Percentiles rank a stretch among this genome's conserved stretches.
Evolutionary conservation across 495 filamentous ascomycete species (phyloP).

Genomic region (Penicillium tannophilum): DNA sequence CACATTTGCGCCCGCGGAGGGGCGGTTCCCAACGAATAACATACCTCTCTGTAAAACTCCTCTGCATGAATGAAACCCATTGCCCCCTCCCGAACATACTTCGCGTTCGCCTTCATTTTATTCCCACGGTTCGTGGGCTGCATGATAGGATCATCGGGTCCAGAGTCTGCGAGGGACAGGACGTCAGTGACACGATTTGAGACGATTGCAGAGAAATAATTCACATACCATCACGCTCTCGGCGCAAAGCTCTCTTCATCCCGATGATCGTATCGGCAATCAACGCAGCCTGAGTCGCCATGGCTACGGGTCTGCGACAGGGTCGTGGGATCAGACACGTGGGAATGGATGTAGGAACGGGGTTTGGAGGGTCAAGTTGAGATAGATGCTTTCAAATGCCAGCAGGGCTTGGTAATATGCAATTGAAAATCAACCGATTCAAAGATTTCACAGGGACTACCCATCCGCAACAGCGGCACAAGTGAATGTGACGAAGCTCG

Average conservation of each 20-base stretch:
- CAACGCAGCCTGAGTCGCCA: conserved; percentile 70
- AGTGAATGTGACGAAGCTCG: conserved; percentile 30
- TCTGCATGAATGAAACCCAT: conserved; percentile 70
- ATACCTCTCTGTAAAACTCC: conserved; percentile 82
- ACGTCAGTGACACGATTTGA: conserved; percentile 15
- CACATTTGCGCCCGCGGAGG: conserved; percentile 4
- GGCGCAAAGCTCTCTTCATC: conserved; percentile 72
- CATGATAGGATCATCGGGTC: conserved; percentile 81
- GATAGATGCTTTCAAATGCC: neutral
- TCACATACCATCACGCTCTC: conserved; percentile 59
- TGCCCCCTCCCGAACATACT: conserved; percentile 76
- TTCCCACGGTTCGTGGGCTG: conserved; percentile 86
- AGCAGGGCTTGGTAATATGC: neutral
- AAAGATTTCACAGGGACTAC: conserved; percentile 11
- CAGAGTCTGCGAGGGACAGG: conserved; percentile 62
- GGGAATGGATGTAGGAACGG: neutral
- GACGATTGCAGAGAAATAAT: neutral
- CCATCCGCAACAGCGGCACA: conserved; percentile 10
- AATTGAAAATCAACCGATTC: neutral
- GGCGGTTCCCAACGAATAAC: conserved; percentile 23
- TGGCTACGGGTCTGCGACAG: conserved; percentile 41
- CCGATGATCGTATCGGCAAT: conserved; percentile 73
- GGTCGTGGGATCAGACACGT: conserved; percentile 22
- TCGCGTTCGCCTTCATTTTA: conserved; percentile 82
- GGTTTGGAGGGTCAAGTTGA: neutral